Percentiles rank a stretch among this genome's conserved stretches.
phyloP scores from a whole-genome alignment of 352 stramenopile genomes.

The Globisporangium spiculum region DNA sequence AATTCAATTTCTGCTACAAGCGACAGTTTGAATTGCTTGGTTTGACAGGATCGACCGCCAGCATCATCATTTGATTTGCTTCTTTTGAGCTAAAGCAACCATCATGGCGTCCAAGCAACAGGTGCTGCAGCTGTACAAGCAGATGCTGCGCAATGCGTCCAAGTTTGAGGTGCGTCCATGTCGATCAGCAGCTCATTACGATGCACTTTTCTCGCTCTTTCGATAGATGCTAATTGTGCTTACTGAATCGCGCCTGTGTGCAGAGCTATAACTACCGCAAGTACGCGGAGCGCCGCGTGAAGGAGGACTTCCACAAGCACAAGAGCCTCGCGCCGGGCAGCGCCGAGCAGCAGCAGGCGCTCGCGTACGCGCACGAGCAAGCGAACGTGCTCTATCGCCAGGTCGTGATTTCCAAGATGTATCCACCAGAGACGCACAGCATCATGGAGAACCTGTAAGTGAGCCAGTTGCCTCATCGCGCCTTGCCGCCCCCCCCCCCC shows the following conservation, averaged over 20 bases:
- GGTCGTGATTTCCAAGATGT: conserved; percentile 63
- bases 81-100: too few relatives aligned
- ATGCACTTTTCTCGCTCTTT: background rate
- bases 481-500: background rate
- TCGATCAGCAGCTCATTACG: background rate
- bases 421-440: conserved; percentile 57
- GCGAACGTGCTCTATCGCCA: conserved; percentile 58
- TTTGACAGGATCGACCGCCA: too few relatives aligned
- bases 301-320: conserved; percentile 76
- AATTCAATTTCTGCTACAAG: too few relatives aligned
- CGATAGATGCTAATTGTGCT: background rate
- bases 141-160: conserved; percentile 55
- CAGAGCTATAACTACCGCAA: conserved; percentile 77
- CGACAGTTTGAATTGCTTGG: too few relatives aligned
- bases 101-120: conserved; percentile 32
- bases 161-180: conserved; percentile 42
- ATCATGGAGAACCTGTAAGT: conserved; percentile 51
- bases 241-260: conserved; percentile 6
- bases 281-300: conserved; percentile 62
- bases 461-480: too few relatives aligned
- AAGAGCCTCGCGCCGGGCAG: conserved; percentile 40
- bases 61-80: background rate
- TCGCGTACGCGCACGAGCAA: conserved; percentile 45
- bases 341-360: conserved; percentile 46
- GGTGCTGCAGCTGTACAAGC: conserved; percentile 48